These are phyloP conservation scores for Nicotiana undulata DNA, from an alignment of 257 asterid species.

Conservation along the genomic window DNA sequence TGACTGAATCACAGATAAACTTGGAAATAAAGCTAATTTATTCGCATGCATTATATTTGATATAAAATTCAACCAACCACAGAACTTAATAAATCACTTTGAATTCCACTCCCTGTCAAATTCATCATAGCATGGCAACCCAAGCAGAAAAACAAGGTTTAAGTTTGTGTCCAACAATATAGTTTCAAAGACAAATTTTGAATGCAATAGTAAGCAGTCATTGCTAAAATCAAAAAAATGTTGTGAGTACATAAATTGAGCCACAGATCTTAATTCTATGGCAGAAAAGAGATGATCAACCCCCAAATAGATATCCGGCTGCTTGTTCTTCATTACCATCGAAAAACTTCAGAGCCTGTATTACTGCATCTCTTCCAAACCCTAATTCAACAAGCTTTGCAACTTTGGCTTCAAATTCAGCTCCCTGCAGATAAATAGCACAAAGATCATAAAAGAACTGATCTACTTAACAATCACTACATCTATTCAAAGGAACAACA, in stretches of 20 bases:
- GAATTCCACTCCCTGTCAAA: not conserved
- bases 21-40: not conserved
- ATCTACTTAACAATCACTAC: not conserved
- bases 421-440: conserved; percentile 34
- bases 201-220: not conserved
- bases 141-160: not conserved
- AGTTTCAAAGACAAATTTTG: not conserved
- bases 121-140: not conserved
- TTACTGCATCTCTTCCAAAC: conserved; percentile 78
- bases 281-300: conserved; percentile 27
- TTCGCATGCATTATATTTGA: not conserved
- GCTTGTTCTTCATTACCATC: conserved; percentile 94
- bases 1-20: not conserved
- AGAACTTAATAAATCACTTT: not conserved
- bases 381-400: conserved; percentile 86
- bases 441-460: not conserved
- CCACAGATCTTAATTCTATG: not conserved
- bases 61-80: not conserved
- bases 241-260: not conserved
- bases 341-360: conserved; percentile 74
- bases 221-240: not conserved
- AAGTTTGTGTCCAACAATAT: not conserved
- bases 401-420: conserved; percentile 84
- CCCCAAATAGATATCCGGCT: conserved; percentile 86
- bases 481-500: not conserved